phyloP scores from a whole-genome alignment of 1,139 yeast species.

The Zygoascus hellenicus region DNA sequence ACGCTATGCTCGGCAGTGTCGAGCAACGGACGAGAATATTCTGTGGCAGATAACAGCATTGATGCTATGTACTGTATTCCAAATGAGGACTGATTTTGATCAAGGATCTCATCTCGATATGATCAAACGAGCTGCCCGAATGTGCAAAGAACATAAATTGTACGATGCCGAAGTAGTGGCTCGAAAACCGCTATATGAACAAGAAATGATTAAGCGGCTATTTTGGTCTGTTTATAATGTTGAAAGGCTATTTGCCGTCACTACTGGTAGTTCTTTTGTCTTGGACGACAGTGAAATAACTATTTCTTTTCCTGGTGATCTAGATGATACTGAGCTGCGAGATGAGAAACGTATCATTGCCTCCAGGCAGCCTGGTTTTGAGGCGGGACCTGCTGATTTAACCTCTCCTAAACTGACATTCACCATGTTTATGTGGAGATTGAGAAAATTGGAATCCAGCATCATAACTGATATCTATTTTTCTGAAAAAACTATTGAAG shows the following conservation, averaged over 20 bases:
- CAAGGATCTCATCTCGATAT: slow-evolving; percentile 47
- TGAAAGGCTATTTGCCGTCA: slow-evolving; percentile 51
- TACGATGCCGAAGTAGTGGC: slow-evolving; percentile 22
- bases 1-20: slow-evolving; percentile 45
- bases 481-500: slow-evolving; percentile 30
- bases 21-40: slow-evolving; percentile 31
- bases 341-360: slow-evolving; percentile 17
- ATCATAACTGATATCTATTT: slow-evolving; percentile 47
- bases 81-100: slow-evolving; percentile 53
- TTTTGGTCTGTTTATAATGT: slow-evolving; percentile 56
- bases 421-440: slow-evolving; percentile 47
- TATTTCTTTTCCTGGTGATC: slow-evolving; percentile 40
- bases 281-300: slow-evolving; percentile 44
- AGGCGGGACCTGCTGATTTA: slow-evolving; percentile 8
- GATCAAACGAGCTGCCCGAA: slow-evolving; percentile 44
- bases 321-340: slow-evolving; percentile 23
- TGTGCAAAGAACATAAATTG: slow-evolving; percentile 25
- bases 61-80: slow-evolving; percentile 44
- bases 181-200: slow-evolving; percentile 26
- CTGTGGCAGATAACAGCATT: slow-evolving; percentile 46
- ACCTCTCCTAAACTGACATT: slow-evolving; percentile 34
- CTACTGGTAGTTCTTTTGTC: slow-evolving; percentile 50
- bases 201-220: slow-evolving; percentile 42
- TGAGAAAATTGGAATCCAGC: slow-evolving; percentile 50
- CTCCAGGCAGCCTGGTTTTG: slow-evolving; percentile 11